Percentiles rank a stretch among this genome's conserved stretches.
These are phyloP conservation scores for Cadophora luteo-olivacea DNA, from an alignment of 2,329 filamentous ascomycete species.

Conservation along the genomic window DNA sequence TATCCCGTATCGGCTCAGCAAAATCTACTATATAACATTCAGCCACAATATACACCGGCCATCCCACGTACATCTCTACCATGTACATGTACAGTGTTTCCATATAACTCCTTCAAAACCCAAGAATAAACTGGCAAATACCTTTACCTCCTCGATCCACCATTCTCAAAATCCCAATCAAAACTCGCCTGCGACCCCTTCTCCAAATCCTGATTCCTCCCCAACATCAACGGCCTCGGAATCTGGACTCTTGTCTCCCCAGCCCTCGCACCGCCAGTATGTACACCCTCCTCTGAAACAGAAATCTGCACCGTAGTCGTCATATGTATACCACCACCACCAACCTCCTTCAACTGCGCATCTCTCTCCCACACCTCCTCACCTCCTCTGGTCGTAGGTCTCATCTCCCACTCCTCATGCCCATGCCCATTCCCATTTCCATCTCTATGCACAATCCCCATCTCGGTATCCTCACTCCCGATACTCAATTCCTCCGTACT, in stretches of 20 bases:
- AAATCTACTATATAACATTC: too few relatives aligned
- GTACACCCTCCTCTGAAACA: conserved; percentile 22
- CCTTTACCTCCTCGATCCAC: not conserved
- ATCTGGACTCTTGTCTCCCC: not conserved
- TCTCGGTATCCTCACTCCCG: conserved; percentile 23
- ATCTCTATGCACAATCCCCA: conserved; percentile 13
- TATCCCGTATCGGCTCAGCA: too few relatives aligned
- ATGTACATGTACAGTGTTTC: too few relatives aligned
- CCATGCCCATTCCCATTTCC: not conserved
- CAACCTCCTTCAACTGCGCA: not conserved
- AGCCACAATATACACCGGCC: too few relatives aligned
- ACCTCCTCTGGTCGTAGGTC: not conserved
- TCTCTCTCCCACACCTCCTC: not conserved
- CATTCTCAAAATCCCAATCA: conserved; percentile 15
- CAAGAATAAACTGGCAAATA: too few relatives aligned
- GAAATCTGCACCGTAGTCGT: conserved; percentile 27
- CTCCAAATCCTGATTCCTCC: conserved; percentile 9
- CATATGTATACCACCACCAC: conserved; percentile 20
- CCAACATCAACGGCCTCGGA: not conserved
- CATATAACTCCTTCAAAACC: too few relatives aligned
- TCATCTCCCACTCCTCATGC: conserved; percentile 14
- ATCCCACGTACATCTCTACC: too few relatives aligned
- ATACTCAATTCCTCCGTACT: conserved; percentile 23
- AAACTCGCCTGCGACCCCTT: conserved; percentile 1
- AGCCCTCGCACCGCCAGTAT: not conserved